Conservation (phyloP, 139 green algal genomes). For the Coelastrella sp. region DNA sequence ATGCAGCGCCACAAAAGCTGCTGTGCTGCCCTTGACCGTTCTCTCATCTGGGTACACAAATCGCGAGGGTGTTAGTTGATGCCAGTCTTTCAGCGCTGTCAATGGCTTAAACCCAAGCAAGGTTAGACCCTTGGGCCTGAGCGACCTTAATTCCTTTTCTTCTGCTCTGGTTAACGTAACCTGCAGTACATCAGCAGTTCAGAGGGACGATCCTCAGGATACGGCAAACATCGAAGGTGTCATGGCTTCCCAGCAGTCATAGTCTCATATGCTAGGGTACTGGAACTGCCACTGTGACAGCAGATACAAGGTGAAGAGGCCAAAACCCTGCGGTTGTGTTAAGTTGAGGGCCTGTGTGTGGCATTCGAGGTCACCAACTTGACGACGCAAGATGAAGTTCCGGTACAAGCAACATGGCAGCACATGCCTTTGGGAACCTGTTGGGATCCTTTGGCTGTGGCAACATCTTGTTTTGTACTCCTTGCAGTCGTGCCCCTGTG, state of each 20-base stretch:
- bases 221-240: too few species aligned
- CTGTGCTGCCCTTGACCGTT: constrained; percentile 31
- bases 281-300: too few species aligned
- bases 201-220: not conserved
- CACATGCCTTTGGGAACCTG: too few species aligned
- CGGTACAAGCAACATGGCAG: too few species aligned
- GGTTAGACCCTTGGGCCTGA: constrained; percentile 22
- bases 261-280: too few species aligned
- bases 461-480: not conserved
- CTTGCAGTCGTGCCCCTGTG: not conserved
- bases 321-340: too few species aligned
- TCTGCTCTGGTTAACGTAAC: constrained; percentile 11
- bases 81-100: not conserved
- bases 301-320: too few species aligned
- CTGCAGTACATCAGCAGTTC: constrained; percentile 18
- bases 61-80: not conserved
- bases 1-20: constrained; percentile 38
- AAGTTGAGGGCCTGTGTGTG: too few species aligned
- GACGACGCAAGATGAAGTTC: too few species aligned
- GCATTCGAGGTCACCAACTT: too few species aligned
- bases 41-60: constrained; percentile 49
- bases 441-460: not conserved
- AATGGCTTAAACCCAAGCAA: constrained; percentile 44
- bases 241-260: too few species aligned
- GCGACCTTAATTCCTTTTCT: not conserved